Percentiles rank a stretch among this genome's conserved stretches.
phyloP scores from a whole-genome alignment of 2,329 filamentous ascomycete species.

The Blastomyces gilchristii region DNA sequence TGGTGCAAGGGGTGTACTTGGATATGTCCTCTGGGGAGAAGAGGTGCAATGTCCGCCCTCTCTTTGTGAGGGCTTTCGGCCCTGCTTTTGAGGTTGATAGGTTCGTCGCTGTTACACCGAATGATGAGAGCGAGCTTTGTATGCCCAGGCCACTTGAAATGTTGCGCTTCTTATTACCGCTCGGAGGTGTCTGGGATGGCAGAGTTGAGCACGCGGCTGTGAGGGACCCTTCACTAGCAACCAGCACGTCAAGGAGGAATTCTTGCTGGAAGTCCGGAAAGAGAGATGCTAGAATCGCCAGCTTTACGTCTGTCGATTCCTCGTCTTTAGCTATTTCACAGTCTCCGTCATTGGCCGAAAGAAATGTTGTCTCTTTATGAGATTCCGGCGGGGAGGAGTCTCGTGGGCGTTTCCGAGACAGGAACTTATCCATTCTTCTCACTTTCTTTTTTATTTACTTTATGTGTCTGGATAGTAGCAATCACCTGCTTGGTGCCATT shows the following conservation, averaged over 20 bases:
- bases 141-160: conserved; percentile 37
- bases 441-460: conserved; percentile 12
- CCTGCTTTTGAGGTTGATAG: not conserved
- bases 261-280: conserved; percentile 55
- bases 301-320: conserved; percentile 77
- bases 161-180: conserved; percentile 30
- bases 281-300: conserved; percentile 72
- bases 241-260: conserved; percentile 63
- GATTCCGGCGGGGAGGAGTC: conserved; percentile 12
- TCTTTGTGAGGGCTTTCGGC: conserved; percentile 44
- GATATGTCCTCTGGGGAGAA: conserved; percentile 75
- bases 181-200: conserved; percentile 16
- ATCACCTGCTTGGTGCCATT: conserved; percentile 19
- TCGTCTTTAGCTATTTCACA: conserved; percentile 13
- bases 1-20: conserved; percentile 75
- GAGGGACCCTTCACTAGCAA: conserved; percentile 69
- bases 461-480: conserved; percentile 17
- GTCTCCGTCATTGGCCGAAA: not conserved
- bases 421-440: conserved; percentile 33
- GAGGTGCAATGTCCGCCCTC: conserved; percentile 72
- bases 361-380: conserved; percentile 4
- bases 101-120: conserved; percentile 11
- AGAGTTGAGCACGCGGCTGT: conserved; percentile 52
- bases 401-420: conserved; percentile 30
- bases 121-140: conserved; percentile 53